Base-by-base conservation (phyloP, 352 stramenopile genomes). In the Globisporangium nagaii region DNA sequence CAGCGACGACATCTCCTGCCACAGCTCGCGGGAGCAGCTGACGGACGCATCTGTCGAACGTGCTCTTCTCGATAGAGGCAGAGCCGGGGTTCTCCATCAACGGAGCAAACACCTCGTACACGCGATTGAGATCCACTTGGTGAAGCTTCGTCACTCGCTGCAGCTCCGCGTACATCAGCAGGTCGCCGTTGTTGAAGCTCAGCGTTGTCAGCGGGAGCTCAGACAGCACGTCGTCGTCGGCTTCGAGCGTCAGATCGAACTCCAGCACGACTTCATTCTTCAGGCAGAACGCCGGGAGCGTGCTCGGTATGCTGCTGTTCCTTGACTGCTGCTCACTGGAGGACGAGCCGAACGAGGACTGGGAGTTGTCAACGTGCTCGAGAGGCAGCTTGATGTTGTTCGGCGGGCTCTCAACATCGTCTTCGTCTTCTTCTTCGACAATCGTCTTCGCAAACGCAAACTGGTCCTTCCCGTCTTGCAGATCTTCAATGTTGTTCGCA, bases 201-300 rank as follows among this genome's bases (percentile, higher is more conserved):
- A 94, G 56, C 0, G 70, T 88, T 20, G 68, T 85, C 17, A 94
- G 44, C 3, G 81, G 81, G 24, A 90, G 51, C 52, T 90, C 79
- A 0, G 71, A 77, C 13, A 80, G 73, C 4, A 76, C 71, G 44
- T 91, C 75, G 30, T 86, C 72, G 20, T 84, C 66, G 1, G 53
- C 63, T 45, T 91, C 78, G 28, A 93, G 78, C 17, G 77, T 75
- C 19, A 95, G 53, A 19, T 93, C 84, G 48, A 95, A 95, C 31
- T 90, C 80, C 4, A 95, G 65, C 30, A 93, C 75, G 20, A 93
- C 78, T 36, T 93, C 82, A 57, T 93, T 88, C 56, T 90, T 93
- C 19, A 95, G 53, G 53, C 73, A 75, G 22, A 92, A 79, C 1
- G 75, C 78, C 11, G 84, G 84, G 17, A 89, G 59, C 1, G 78